Conservation (phyloP, 176 grass and related monocot species). For the Ampelocalamus luodianensis region DNA sequence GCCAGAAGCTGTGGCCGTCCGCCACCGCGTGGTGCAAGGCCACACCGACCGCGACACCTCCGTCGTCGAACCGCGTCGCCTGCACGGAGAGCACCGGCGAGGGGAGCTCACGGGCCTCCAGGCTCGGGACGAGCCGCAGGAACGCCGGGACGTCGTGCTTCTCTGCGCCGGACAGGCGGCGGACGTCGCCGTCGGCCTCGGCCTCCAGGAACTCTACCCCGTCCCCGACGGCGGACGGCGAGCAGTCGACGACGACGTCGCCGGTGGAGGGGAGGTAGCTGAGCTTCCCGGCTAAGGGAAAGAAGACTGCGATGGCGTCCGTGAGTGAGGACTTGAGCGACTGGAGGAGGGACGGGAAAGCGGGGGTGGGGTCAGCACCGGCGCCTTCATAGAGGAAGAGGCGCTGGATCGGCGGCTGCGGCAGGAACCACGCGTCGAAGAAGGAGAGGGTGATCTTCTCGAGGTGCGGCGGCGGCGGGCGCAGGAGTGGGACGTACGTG, state of each 20-base stretch:
- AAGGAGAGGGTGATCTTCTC: too few species aligned
- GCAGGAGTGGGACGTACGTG: too few species aligned
- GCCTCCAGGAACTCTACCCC: conserved; percentile 44
- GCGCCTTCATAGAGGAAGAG: too few species aligned
- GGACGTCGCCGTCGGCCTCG: conserved; percentile 32
- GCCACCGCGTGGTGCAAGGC: conserved; percentile 43
- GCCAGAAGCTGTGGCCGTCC: conserved; percentile 51
- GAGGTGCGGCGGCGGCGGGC: too few species aligned
- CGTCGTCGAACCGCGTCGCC: conserved; percentile 38
- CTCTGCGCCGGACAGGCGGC: neutral
- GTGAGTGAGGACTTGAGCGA: conserved; percentile 24
- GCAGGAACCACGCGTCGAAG: too few species aligned
- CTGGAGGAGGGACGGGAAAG: conserved; percentile 14
- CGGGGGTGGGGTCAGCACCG: too few species aligned
- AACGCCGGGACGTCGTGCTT: conserved; percentile 44
- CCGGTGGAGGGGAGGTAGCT: neutral
- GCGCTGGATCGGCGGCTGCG: too few species aligned
- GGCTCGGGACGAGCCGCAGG: conserved; percentile 35
- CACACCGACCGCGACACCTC: conserved; percentile 39
- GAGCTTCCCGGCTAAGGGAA: conserved; percentile 28
- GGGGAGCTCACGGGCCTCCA: conserved; percentile 35
- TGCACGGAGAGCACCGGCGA: conserved; percentile 51
- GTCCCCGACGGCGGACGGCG: neutral
- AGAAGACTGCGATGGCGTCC: neutral
- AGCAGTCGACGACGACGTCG: conserved; percentile 40